Evolutionary conservation across 805 yeast species (phyloP).

Genomic region (Zygosaccharomyces bailii): DNA sequence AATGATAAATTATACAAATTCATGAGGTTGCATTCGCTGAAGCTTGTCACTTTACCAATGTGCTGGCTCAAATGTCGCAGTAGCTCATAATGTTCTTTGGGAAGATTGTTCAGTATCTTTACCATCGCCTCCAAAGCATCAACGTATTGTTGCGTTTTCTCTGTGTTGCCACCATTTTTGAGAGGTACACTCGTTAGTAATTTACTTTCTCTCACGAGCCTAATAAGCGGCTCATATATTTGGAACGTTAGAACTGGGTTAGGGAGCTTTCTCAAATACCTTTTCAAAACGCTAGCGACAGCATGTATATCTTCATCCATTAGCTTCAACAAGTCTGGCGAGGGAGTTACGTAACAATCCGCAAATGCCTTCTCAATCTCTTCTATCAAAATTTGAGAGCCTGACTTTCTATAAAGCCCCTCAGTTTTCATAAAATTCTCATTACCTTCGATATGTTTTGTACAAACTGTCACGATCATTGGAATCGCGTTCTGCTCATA

Average conservation of each 20-base stretch:
- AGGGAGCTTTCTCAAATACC: slow-evolving; percentile 80
- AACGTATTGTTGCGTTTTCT: slow-evolving; percentile 9
- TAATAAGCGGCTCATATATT: slow-evolving; percentile 63
- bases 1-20: slow-evolving; percentile 76
- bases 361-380: slow-evolving; percentile 28
- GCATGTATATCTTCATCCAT: slow-evolving; percentile 75
- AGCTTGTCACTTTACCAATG: slow-evolving; percentile 54
- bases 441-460: slow-evolving; percentile 69
- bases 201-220: slow-evolving; percentile 41
- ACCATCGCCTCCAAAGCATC: slow-evolving; percentile 40
- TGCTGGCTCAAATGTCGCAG: slow-evolving; percentile 60
- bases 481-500: slow-evolving; percentile 68
- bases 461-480: slow-evolving; percentile 63
- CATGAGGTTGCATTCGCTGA: slow-evolving; percentile 69
- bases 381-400: slow-evolving; percentile 55
- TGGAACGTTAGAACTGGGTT: slow-evolving; percentile 77
- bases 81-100: slow-evolving; percentile 62
- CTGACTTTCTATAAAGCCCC: slow-evolving; percentile 90
- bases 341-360: slow-evolving; percentile 39
- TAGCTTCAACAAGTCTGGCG: slow-evolving; percentile 35
- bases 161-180: slow-evolving; percentile 14
- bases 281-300: slow-evolving; percentile 78
- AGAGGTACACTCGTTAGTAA: slow-evolving; percentile 24
- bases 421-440: slow-evolving; percentile 62
- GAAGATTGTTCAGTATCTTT: slow-evolving; percentile 50